Evolutionary conservation across 108 stramenopile species (phyloP).

Genomic region (Pseudonitzschia delicatissima): DNA sequence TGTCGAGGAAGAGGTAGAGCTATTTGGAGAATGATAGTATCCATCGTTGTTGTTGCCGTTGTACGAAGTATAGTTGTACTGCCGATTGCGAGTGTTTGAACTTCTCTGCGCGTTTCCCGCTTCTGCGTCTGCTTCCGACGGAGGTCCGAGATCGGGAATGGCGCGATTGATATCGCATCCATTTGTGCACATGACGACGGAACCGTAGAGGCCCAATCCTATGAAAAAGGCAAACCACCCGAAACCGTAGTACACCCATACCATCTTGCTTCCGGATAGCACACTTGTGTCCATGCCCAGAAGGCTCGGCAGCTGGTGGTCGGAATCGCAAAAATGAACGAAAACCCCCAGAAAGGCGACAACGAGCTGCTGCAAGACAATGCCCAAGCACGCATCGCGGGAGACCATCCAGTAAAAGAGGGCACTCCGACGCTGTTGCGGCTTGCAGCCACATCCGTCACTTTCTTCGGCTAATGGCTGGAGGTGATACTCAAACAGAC

Average conservation of each 20-base stretch:
- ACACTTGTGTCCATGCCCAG: neutral
- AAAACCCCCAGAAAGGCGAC: conserved; percentile 2
- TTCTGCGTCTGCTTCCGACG: conserved; percentile 1
- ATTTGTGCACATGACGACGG: conserved; percentile 11
- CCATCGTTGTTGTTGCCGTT: neutral
- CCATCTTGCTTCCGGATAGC: neutral
- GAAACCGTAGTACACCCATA: neutral
- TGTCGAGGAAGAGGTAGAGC: neutral
- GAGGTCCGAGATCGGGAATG: conserved; percentile 10
- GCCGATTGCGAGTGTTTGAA: neutral
- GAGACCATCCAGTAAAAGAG: conserved; percentile 18
- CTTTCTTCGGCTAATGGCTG: conserved; percentile 1
- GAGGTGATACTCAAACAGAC: conserved; percentile 25
- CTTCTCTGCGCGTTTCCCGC: neutral
- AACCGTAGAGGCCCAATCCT: conserved; percentile 12
- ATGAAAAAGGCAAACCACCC: conserved; percentile 24
- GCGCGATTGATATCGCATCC: conserved; percentile 15
- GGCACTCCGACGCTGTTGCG: conserved; percentile 4
- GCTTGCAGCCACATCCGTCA: neutral
- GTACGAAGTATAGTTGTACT: neutral
- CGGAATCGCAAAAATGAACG: neutral
- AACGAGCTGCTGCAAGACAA: conserved; percentile 9
- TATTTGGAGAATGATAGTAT: neutral
- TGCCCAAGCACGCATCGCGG: conserved; percentile 15
- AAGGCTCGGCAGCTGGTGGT: neutral